Evolutionary conservation across 2,329 filamentous ascomycete species (phyloP).

Genomic region (Basipetospora chlamydospora): DNA sequence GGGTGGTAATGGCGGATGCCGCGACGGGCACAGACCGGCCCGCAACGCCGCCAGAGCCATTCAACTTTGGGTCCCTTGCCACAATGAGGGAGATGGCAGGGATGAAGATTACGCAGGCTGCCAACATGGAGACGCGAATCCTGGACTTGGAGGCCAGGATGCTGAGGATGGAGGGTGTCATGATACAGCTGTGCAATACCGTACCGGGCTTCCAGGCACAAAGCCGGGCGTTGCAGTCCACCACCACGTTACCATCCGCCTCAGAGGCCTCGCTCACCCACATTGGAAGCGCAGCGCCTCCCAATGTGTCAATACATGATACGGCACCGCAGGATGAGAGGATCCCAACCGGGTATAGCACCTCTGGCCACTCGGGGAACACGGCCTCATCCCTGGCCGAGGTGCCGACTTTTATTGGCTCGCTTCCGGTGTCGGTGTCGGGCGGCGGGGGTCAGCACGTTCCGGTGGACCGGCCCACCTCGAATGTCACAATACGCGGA

Average conservation of each 20-base stretch:
- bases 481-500: conserved; percentile 32
- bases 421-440: too few relatives aligned
- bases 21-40: conserved; percentile 20
- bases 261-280: background rate
- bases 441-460: too few relatives aligned
- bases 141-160: conserved; percentile 35
- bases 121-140: conserved; percentile 38
- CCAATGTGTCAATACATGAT: background rate
- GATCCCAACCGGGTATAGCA: background rate
- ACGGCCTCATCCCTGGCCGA: conserved; percentile 31
- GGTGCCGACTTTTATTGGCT: conserved; percentile 28
- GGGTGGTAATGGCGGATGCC: too few relatives aligned
- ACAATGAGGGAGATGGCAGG: conserved; percentile 31
- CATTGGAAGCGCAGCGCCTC: background rate
- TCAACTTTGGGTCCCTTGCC: conserved; percentile 36
- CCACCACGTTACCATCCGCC: background rate
- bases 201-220: conserved; percentile 24
- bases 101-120: conserved; percentile 44
- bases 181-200: conserved; percentile 33
- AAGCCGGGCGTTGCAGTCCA: background rate
- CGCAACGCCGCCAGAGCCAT: conserved; percentile 31
- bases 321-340: conserved; percentile 1
- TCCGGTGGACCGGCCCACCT: conserved; percentile 23
- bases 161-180: conserved; percentile 35
- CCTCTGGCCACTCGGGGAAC: conserved; percentile 25